phyloP scores from a whole-genome alignment of 2,329 filamentous ascomycete genomes.

The Alternaria gaisen region DNA sequence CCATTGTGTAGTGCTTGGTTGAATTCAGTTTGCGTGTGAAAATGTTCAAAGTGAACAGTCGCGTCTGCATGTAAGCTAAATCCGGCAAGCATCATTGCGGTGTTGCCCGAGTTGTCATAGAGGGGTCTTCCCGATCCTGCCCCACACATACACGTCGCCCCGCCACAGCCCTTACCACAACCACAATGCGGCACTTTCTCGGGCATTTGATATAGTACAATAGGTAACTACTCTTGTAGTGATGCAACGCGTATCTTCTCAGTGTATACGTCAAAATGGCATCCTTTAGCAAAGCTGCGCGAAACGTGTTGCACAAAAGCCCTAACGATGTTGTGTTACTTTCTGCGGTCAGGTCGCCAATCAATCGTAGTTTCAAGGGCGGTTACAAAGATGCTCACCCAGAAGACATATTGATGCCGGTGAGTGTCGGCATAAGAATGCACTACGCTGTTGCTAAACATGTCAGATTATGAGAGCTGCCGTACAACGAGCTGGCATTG shows the following conservation, averaged over 20 bases:
- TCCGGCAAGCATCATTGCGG: slow-evolving; percentile 14
- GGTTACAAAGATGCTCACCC: slow-evolving; percentile 93
- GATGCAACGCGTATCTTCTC: slow-evolving; percentile 3
- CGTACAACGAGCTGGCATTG: slow-evolving; percentile 38
- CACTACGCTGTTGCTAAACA: slow-evolving; percentile 67
- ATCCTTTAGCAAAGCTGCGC: slow-evolving; percentile 39
- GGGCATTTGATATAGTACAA: slow-evolving; percentile 18
- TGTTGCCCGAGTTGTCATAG: slow-evolving; percentile 36
- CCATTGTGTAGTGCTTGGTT: slow-evolving; percentile 29
- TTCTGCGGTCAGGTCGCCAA: slow-evolving; percentile 83
- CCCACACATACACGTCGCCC: slow-evolving; percentile 42
- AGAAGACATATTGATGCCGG: slow-evolving; percentile 79
- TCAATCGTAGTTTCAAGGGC: slow-evolving; percentile 87
- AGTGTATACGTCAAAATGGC: slow-evolving; percentile 31
- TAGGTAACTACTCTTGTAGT: slow-evolving; percentile 2
- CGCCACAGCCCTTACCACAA: slow-evolving; percentile 35
- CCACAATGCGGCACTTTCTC: slow-evolving; percentile 34
- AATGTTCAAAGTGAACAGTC: slow-evolving; percentile 10
- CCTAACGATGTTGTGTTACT: slow-evolving; percentile 96
- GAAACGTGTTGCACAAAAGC: slow-evolving; percentile 80
- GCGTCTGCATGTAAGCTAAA: slow-evolving; percentile 13
- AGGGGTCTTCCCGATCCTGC: slow-evolving; percentile 40
- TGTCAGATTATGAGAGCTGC: slow-evolving; percentile 75
- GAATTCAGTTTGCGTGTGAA: slow-evolving; percentile 7
- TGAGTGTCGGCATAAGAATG: slow-evolving; percentile 57